Evolutionary conservation across 192 early-diverging fungal species (phyloP).

Genomic region (Umbelopsis sp.): DNA sequence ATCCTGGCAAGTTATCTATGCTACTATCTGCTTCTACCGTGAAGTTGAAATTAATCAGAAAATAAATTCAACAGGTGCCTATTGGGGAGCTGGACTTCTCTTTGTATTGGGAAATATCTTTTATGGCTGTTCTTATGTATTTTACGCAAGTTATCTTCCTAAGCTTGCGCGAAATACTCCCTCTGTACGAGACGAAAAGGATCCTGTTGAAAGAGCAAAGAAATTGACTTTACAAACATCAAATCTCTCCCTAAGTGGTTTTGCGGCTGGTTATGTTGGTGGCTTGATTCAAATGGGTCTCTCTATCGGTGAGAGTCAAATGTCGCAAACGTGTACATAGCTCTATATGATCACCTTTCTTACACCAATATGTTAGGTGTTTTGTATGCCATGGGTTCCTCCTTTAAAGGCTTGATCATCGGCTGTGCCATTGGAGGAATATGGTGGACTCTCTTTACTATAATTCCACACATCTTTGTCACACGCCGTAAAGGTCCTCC

Average conservation of each 20-base stretch:
- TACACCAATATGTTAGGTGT: not conserved
- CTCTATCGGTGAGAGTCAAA: not conserved
- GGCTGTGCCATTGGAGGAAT: conserved; percentile 44
- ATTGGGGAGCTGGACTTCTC: conserved; percentile 41
- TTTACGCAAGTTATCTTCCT: conserved; percentile 59
- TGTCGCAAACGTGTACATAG: no score
- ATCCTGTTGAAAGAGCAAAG: not conserved
- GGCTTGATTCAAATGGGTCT: not conserved
- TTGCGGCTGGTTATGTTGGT: not conserved
- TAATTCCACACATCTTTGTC: conserved; percentile 45
- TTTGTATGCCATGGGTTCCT: not conserved
- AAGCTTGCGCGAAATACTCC: conserved; percentile 44
- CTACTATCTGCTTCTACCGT: not conserved
- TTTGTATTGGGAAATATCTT: conserved; percentile 36
- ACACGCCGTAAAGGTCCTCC: conserved; percentile 45
- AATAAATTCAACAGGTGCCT: conserved; percentile 31
- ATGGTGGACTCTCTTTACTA: conserved; percentile 50
- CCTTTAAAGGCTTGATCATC: conserved; percentile 30
- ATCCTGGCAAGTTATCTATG: not conserved
- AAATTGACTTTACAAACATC: not conserved
- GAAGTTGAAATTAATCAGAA: not conserved
- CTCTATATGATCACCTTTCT: no score
- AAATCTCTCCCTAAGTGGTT: not conserved
- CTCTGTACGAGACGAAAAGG: conserved; percentile 9
- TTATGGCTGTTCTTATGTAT: conserved; percentile 51